A percentile compares a stretch with the other conserved stretches of the same genome.
Conservation (phyloP, 805 yeast genomes). For the Priceomyces medius region DNA sequence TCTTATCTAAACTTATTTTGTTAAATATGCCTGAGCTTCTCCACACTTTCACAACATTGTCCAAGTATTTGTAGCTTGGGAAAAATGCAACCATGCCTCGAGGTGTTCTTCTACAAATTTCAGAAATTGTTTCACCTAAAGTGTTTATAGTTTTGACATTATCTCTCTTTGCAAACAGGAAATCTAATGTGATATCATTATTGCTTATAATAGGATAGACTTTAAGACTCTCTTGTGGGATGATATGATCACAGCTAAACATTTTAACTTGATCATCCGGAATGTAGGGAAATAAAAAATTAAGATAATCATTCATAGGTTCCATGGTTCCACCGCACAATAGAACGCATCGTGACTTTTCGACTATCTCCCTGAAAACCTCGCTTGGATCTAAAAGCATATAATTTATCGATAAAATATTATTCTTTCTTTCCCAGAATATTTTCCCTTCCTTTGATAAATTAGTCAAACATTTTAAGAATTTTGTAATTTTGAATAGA, state of each 20-base stretch:
- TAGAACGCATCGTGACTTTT: conserved; percentile 65
- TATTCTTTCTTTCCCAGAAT: conserved; percentile 52
- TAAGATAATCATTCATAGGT: conserved; percentile 70
- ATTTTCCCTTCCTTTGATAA: conserved; percentile 80
- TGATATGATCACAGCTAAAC: conserved; percentile 81
- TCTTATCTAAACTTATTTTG: conserved; percentile 39
- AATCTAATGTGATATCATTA: conserved; percentile 44
- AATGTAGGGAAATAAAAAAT: conserved; percentile 62
- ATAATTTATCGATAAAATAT: conserved; percentile 51
- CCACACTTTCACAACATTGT: conserved; percentile 56
- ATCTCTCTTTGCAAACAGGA: conserved; percentile 66
- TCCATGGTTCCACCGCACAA: conserved; percentile 97
- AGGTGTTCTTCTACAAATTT: conserved; percentile 51
- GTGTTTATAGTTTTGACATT: conserved; percentile 42
- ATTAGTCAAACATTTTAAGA: conserved; percentile 62
- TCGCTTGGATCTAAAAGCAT: conserved; percentile 78
- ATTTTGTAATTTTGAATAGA: conserved; percentile 63
- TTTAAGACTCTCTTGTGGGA: conserved; percentile 65
- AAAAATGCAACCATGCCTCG: conserved; percentile 78
- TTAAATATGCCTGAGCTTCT: conserved; percentile 30
- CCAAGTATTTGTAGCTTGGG: conserved; percentile 78
- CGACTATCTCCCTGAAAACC: conserved; percentile 63
- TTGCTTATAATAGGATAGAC: conserved; percentile 51
- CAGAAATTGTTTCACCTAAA: conserved; percentile 50
- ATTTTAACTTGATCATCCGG: conserved; percentile 38